Evolutionary conservation across 805 yeast genomes (phyloP).

Genomic region (Metschnikowia anglica): DNA sequence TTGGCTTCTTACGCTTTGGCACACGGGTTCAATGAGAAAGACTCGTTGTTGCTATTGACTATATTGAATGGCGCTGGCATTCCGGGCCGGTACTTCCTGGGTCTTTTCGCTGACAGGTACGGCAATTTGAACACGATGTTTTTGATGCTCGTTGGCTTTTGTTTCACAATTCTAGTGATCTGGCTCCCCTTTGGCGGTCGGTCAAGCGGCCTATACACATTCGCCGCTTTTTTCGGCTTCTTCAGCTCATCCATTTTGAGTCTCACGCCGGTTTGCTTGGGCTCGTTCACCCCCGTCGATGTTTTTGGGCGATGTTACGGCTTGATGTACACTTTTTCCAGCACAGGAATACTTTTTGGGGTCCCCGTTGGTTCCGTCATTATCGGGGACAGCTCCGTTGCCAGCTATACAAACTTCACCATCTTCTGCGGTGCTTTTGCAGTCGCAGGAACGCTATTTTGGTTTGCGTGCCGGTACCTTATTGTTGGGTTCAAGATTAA

Average conservation of each 20-base stretch:
- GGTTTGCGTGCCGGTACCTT: conserved; percentile 44
- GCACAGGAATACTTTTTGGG: conserved; percentile 41
- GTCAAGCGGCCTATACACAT: conserved; percentile 46
- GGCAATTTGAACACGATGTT: conserved; percentile 62
- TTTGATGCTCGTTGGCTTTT: conserved; percentile 45
- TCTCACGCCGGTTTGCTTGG: conserved; percentile 67
- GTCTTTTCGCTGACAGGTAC: conserved; percentile 49
- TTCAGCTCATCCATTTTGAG: conserved; percentile 61
- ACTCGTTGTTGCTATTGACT: conserved; percentile 46
- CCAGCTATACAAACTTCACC: conserved; percentile 44
- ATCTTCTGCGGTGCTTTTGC: conserved; percentile 45
- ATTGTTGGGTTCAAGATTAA: conserved; percentile 43
- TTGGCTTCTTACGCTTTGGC: conserved; percentile 56
- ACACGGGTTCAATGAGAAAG: conserved; percentile 45
- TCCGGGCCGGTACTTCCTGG: conserved; percentile 56
- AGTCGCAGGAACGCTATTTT: conserved; percentile 36
- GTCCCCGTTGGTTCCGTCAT: conserved; percentile 38
- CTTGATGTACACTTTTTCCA: conserved; percentile 58
- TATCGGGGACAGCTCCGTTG: conserved; percentile 31
- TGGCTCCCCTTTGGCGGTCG: conserved; percentile 66
- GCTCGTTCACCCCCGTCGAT: conserved; percentile 59
- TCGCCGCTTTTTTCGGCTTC: conserved; percentile 57
- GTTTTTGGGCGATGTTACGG: conserved; percentile 72
- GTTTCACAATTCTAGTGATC: conserved; percentile 49
- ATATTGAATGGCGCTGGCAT: conserved; percentile 48